Percentiles rank a stretch among this genome's conserved stretches.
Evolutionary conservation across 2,329 filamentous ascomycete genomes (phyloP).

Genomic region (Cladosporium sp.): DNA sequence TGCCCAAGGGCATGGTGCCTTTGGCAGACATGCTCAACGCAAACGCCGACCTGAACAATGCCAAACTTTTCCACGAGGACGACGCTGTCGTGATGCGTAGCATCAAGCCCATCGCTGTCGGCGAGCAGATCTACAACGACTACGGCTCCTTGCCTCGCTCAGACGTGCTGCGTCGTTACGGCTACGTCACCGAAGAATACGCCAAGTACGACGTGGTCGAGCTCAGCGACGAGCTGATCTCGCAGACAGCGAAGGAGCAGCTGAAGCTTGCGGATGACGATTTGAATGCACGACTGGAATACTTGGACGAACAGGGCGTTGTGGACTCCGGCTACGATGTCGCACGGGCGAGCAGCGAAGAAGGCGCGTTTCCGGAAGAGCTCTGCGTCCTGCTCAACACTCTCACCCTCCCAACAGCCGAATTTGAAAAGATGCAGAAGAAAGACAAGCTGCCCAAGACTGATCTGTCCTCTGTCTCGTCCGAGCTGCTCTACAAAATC

Average conservation of each 20-base stretch:
- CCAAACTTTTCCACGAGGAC: constrained; percentile 59
- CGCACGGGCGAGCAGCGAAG: constrained; percentile 29
- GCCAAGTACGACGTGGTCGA: constrained; percentile 79
- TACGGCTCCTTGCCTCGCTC: constrained; percentile 80
- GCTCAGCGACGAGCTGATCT: constrained; percentile 60
- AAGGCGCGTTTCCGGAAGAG: constrained; percentile 39
- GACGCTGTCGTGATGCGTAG: constrained; percentile 65
- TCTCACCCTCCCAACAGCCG: constrained; percentile 38
- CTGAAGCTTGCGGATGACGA: constrained; percentile 17
- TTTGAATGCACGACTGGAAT: constrained; percentile 36
- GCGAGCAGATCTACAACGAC: constrained; percentile 81
- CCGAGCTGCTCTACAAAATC: constrained; percentile 38
- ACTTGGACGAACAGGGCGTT: constrained; percentile 60
- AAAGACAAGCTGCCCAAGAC: constrained; percentile 43
- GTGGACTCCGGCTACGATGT: constrained; percentile 71
- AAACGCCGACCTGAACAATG: constrained; percentile 77
- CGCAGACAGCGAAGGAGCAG: constrained; percentile 37
- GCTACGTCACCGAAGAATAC: constrained; percentile 79
- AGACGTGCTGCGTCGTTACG: constrained; percentile 78
- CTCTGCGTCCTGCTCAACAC: constrained; percentile 42
- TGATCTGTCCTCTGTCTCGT: constrained; percentile 29
- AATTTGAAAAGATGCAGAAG: constrained; percentile 38
- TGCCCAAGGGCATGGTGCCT: constrained; percentile 79
- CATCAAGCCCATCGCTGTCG: constrained; percentile 62
- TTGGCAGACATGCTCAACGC: constrained; percentile 88